phyloP scores from a whole-genome alignment of 139 green algal species.

The Micractinium sp. region DNA sequence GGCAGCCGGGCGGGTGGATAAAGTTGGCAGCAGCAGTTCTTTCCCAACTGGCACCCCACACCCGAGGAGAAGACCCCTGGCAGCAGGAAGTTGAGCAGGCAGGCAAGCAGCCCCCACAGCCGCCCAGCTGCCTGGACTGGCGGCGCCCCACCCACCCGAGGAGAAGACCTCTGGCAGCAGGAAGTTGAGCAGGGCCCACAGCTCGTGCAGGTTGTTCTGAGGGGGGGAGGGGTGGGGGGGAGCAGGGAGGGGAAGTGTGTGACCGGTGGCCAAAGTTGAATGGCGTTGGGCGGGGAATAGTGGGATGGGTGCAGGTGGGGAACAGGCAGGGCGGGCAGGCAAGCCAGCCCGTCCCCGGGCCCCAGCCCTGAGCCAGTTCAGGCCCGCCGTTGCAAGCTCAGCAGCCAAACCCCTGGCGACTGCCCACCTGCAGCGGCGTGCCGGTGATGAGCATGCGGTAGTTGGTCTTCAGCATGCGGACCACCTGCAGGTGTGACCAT shows the following conservation, averaged over 20 bases:
- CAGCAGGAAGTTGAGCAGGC: slow-evolving; percentile 78
- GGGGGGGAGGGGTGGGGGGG: no score
- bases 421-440: slow-evolving; percentile 79
- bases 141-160: neutral
- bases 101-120: neutral
- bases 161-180: slow-evolving; percentile 97
- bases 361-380: no score
- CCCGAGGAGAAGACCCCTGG: slow-evolving; percentile 90
- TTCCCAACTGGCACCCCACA: neutral
- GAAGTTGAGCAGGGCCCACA: slow-evolving; percentile 99
- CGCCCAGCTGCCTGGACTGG: neutral
- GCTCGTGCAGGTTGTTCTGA: slow-evolving; percentile 93
- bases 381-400: no score
- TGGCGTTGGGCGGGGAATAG: no score
- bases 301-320: neutral
- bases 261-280: neutral
- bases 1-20: no score
- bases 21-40: no score
- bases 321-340: neutral
- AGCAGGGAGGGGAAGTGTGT: neutral
- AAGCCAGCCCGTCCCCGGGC: slow-evolving; percentile 42
- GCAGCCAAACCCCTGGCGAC: neutral
- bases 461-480: slow-evolving; percentile 91
- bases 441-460: slow-evolving; percentile 98
- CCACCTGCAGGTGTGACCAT: slow-evolving; percentile 64